Base-by-base conservation (phyloP, 1,284 basidiomycete species). In the Neolentinus lepideus region DNA sequence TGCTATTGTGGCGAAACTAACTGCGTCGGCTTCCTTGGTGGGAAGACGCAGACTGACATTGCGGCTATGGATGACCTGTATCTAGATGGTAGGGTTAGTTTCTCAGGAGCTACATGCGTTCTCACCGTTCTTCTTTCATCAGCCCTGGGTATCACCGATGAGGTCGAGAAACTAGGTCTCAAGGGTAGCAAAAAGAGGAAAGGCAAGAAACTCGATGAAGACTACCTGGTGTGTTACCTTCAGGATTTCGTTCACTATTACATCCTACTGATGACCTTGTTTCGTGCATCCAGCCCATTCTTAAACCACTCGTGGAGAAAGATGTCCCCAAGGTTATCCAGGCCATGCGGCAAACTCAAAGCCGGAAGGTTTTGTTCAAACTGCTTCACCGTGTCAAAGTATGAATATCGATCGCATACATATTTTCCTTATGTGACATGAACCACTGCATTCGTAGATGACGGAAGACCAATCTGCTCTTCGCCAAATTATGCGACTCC, bases 1-100 rank as follows among this genome's bases (percentile, higher is more conserved):
- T 99, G 97, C 69, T 95, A 91, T 68, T 99, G 97, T 64, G 95
- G 95, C 14, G 97, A 99, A 69, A 78, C 90, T 1, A 96, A 97
- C 64, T 99, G 97, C 65, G 88, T 98, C 6, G 97, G 97, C 2
- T 92, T 85, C 62, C 92, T 99, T 60, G 97, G 97, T 60, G 97
- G 97, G 26, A 99, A 98, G 75, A 99, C 95, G 0, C 97, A 99
- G 73, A 99, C 97, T 0, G 97, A 99, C 68, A 80, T 98, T 21
- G 85, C 78, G 9, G 89, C 88, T 16, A 96, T 99, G 86, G 94
- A 97, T 68, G 93, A 98, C 64, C 78, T 98, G 10, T 94, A 92
- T 73, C 83, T 99, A 43, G 94, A 98, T 65, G 94, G 92, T 93
- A 64, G 60, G 81, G 61, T 19, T 11, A 33, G 14, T 47, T 31